A percentile compares a stretch with the other conserved stretches of the same genome.
phyloP scores from a whole-genome alignment of 768 basidiomycete genomes.

The Auricularia sp. region DNA sequence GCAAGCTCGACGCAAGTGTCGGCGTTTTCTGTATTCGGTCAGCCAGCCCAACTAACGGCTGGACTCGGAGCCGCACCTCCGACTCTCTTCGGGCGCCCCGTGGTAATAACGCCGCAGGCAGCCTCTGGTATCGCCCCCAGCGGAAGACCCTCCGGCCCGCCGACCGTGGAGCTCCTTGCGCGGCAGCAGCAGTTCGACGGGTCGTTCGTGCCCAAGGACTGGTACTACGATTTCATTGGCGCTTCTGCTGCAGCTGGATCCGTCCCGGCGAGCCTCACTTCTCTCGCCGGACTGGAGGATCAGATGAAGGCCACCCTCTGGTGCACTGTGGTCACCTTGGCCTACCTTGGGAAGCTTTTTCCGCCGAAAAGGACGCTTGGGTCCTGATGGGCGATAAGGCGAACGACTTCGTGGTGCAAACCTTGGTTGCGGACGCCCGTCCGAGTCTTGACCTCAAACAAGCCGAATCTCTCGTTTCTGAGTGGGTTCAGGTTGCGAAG shows the following conservation, averaged over 20 bases:
- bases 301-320: slow-evolving; percentile 22
- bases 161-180: not conserved
- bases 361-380: slow-evolving; percentile 31
- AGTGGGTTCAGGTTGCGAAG: no score
- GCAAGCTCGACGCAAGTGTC: no score
- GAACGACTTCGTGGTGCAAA: slow-evolving; percentile 20
- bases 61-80: no score
- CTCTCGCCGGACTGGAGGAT: not conserved
- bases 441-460: no score
- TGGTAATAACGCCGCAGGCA: no score
- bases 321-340: slow-evolving; percentile 40
- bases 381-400: slow-evolving; percentile 35
- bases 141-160: not conserved
- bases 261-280: not conserved
- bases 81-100: no score
- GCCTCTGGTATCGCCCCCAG: not conserved
- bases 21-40: no score
- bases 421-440: no score
- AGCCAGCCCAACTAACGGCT: no score
- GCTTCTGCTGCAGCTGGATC: not conserved
- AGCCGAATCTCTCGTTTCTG: no score
- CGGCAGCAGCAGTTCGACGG: slow-evolving; percentile 28
- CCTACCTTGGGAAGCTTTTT: slow-evolving; percentile 33
- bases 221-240: slow-evolving; percentile 25
- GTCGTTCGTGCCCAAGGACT: slow-evolving; percentile 30